phyloP scores from a whole-genome alignment of 345 rosid species.

The Populus davidiana region DNA sequence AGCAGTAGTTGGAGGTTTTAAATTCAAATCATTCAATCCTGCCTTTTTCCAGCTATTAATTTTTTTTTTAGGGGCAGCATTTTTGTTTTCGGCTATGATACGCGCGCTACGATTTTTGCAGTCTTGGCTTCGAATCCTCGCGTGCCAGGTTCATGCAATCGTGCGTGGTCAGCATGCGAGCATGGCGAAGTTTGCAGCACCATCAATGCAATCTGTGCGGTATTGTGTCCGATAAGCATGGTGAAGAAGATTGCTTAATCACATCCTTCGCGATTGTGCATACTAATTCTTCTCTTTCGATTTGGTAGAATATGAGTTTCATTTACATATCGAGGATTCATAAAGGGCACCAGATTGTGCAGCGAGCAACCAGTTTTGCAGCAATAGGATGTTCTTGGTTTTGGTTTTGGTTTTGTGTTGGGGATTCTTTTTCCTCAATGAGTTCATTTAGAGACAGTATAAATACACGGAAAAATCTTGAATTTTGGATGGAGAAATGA shows the following conservation, averaged over 20 bases:
- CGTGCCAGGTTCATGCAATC: background rate
- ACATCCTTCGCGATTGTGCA: background rate
- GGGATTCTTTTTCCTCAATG: background rate
- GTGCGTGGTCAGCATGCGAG: background rate
- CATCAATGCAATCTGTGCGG: background rate
- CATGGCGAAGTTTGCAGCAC: background rate
- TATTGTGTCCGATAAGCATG: background rate
- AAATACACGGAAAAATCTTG: background rate
- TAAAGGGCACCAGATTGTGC: background rate
- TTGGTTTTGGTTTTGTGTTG: background rate
- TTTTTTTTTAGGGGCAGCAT: background rate
- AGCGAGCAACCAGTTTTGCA: constrained; percentile 16
- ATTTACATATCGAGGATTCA: background rate
- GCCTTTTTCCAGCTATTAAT: constrained; percentile 33
- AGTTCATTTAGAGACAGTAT: background rate
- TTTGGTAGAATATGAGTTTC: background rate
- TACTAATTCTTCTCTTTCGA: background rate
- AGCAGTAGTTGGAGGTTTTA: constrained; percentile 49
- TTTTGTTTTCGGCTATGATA: background rate
- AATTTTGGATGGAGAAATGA: background rate
- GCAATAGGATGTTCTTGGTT: background rate
- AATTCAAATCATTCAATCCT: constrained; percentile 6
- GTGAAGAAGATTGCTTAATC: background rate
- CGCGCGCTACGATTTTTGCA: background rate
- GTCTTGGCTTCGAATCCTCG: background rate